Percentiles rank a stretch among this genome's conserved stretches.
These are phyloP conservation scores for Pestalotiopsis sp. DNA, from an alignment of 2,329 filamentous ascomycete genomes.

Conservation along the genomic window DNA sequence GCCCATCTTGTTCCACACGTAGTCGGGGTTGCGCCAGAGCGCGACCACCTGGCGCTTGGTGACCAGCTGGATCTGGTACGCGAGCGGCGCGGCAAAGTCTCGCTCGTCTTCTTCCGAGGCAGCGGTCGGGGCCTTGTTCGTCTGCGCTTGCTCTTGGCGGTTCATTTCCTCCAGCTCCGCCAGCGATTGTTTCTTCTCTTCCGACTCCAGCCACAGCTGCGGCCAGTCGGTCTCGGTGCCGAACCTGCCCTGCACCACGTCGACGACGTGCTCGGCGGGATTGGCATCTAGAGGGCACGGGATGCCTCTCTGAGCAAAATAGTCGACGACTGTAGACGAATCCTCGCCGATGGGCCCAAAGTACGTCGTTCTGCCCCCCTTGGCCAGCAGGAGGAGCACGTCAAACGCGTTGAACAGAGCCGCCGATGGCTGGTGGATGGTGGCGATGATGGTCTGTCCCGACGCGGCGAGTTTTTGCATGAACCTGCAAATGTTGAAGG, in stretches of 20 bases:
- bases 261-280: constrained; percentile 46
- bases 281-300: constrained; percentile 41
- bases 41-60: constrained; percentile 13
- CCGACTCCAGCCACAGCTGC: constrained; percentile 15
- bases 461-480: constrained; percentile 61
- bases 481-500: constrained; percentile 64
- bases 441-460: constrained; percentile 61
- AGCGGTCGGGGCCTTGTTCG: constrained; percentile 1
- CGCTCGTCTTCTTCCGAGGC: background rate
- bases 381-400: constrained; percentile 53
- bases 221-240: constrained; percentile 34
- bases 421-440: constrained; percentile 61
- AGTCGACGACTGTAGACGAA: constrained; percentile 47
- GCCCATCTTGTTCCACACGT: constrained; percentile 46
- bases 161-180: constrained; percentile 14
- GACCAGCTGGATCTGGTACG: constrained; percentile 13
- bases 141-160: background rate
- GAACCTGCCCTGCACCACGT: constrained; percentile 48
- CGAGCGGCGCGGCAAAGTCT: constrained; percentile 14
- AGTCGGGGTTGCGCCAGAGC: constrained; percentile 28
- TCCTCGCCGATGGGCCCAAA: constrained; percentile 55
- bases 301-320: constrained; percentile 53
- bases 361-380: constrained; percentile 55
- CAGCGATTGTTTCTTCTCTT: constrained; percentile 9
- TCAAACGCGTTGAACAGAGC: constrained; percentile 60